Base-by-base conservation (phyloP, 2,329 filamentous ascomycete species). In the Scytalidium sp. region DNA sequence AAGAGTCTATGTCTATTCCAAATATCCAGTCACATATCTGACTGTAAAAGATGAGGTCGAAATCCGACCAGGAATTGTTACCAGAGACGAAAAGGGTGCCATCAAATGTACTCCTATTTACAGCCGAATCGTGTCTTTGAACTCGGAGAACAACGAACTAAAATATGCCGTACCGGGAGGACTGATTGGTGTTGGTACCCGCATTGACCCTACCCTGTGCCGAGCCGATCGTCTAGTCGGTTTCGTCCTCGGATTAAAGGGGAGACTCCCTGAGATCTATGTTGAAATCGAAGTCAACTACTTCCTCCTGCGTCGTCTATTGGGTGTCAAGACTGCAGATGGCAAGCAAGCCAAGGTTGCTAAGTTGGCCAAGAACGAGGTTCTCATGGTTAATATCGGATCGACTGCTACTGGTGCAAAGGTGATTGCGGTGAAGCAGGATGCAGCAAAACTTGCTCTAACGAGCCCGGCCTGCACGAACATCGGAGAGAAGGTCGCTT, bases 331-430 rank as follows among this genome's bases (percentile, higher is more conserved):
- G 76, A 96, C 94, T 43, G 91, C 93, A 56, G 94, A 99, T 62
- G 94, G 94, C 69, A 99, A 99, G 80, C 94, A 97, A 75, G 93
- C 93, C 66, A 99, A 99, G 86, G 94, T 99, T 60, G 91, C 92
- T 63, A 99, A 99, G 79, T 80, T 99, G 58, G 80, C 91, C 50
- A 99, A 97, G 85, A 97, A 96, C 75, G 94, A 99, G 73, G 91
- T 97, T 65, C 87, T 99, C 73, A 97, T 99, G 94, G 94, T 99
- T 59, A 99, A 99, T 79, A 99, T 99, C 68, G 94, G 94, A 55
- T 96, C 90, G 32, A 97, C 93, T 9, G 95, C 94, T 43, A 97
- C 93, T 13, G 94, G 94, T 72, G 94, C 94, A 60, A 99, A 97
- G 83, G 90, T 99, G 47, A 83, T 94, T 51, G 93, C 90, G 64